Evolutionary conservation across 148 eudicot species (phyloP).

Genomic region (Pouteria glomerata): DNA sequence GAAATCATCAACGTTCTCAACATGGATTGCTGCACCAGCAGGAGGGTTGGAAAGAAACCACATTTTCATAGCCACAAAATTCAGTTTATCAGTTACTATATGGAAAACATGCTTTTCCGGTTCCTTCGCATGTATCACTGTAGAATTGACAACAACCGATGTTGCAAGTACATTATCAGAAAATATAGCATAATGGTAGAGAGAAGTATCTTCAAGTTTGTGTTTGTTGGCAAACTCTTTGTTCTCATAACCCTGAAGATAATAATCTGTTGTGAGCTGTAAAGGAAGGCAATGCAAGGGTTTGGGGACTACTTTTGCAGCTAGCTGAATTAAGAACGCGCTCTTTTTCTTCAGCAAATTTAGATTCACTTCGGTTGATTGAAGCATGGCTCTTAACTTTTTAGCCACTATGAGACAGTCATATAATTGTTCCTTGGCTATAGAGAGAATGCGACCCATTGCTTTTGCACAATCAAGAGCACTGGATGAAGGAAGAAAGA

Average conservation of each 20-base stretch:
- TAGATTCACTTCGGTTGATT: slow-evolving; percentile 59
- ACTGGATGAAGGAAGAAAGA: slow-evolving; percentile 35
- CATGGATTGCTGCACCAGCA: slow-evolving; percentile 55
- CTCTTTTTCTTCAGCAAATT: slow-evolving; percentile 71
- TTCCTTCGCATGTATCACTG: slow-evolving; percentile 73
- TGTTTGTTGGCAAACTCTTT: slow-evolving; percentile 42
- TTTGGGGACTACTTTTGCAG: slow-evolving; percentile 89
- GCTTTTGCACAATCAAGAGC: slow-evolving; percentile 79
- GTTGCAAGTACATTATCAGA: slow-evolving; percentile 96
- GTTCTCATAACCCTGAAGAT: slow-evolving; percentile 45
- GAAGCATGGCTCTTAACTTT: slow-evolving; percentile 93
- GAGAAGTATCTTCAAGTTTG: slow-evolving; percentile 75
- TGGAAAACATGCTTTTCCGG: slow-evolving; percentile 98
- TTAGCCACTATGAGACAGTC: slow-evolving; percentile 65
- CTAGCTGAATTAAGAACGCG: slow-evolving; percentile 85
- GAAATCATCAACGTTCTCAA: slow-evolving; percentile 82
- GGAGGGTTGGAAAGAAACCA: slow-evolving; percentile 91
- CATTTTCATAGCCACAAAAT: slow-evolving; percentile 93
- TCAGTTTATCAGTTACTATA: slow-evolving; percentile 87
- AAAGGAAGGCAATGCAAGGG: slow-evolving; percentile 89
- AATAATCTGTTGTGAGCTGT: slow-evolving; percentile 72
- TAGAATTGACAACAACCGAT: slow-evolving; percentile 89
- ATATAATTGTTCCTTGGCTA: slow-evolving; percentile 80
- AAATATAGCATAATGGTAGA: slow-evolving; percentile 90
- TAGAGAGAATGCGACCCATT: slow-evolving; percentile 81